Conservation (phyloP, 257 asterid genomes). For the Nicotiana noctiflora region DNA sequence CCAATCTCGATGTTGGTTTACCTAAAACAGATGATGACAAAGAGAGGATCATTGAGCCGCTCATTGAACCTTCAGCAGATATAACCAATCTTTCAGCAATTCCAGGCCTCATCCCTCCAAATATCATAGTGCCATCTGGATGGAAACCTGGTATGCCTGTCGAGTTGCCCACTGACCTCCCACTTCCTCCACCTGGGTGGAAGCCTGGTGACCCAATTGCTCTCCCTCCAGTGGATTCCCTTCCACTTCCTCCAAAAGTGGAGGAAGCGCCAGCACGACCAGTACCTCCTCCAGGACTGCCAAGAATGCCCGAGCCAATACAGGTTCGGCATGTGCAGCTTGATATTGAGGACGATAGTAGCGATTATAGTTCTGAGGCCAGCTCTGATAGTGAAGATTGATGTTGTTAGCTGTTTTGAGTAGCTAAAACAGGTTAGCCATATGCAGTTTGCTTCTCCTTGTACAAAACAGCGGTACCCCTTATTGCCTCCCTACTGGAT, state of each 20-base stretch:
- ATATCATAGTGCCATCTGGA: constrained; percentile 67
- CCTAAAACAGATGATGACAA: constrained; percentile 58
- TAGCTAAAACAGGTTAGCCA: constrained; percentile 66
- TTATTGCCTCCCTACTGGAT: constrained; percentile 12
- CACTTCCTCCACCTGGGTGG: constrained; percentile 92
- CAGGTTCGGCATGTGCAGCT: constrained; percentile 94
- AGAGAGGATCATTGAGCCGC: constrained; percentile 52
- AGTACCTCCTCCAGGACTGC: constrained; percentile 37
- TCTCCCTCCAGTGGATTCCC: constrained; percentile 63
- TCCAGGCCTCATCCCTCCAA: constrained; percentile 54
- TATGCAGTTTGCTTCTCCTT: constrained; percentile 57
- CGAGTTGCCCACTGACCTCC: constrained; percentile 68
- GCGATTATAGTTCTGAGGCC: constrained; percentile 62
- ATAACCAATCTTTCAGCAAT: constrained; percentile 30
- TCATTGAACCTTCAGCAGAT: constrained; percentile 43
- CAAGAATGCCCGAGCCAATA: constrained; percentile 62
- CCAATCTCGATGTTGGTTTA: constrained; percentile 69
- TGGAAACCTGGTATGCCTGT: constrained; percentile 99
- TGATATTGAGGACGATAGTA: constrained; percentile 76
- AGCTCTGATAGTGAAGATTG: constrained; percentile 81
- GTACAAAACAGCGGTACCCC: constrained; percentile 10
- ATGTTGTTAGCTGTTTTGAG: constrained; percentile 10
- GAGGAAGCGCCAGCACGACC: constrained; percentile 53
- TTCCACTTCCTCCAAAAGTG: constrained; percentile 45
- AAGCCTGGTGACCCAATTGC: constrained; percentile 84